These are phyloP conservation scores for Rosa rugosa DNA, from an alignment of 306 rosid species.

Conservation along the genomic window DNA sequence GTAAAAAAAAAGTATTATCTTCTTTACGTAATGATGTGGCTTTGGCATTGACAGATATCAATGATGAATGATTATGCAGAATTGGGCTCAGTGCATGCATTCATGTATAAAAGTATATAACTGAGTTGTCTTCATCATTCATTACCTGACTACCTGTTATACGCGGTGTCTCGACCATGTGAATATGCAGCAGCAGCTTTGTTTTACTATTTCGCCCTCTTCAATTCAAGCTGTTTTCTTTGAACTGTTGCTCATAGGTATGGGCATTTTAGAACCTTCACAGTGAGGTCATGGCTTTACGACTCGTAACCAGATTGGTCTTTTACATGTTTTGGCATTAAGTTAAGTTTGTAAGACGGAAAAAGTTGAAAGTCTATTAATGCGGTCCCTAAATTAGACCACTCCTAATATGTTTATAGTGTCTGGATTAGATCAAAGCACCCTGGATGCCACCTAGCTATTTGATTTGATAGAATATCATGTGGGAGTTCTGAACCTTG, in stretches of 20 bases:
- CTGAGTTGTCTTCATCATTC: not conserved
- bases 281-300: not conserved
- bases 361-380: not conserved
- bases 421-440: not conserved
- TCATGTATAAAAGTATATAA: not conserved
- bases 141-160: not conserved
- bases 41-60: not conserved
- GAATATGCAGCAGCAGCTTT: not conserved
- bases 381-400: not conserved
- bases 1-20: not conserved
- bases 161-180: constrained; percentile 9
- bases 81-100: not conserved
- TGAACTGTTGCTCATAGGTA: not conserved
- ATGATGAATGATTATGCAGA: not conserved
- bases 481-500: not conserved
- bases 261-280: constrained; percentile 7
- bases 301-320: not conserved
- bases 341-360: not conserved
- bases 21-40: not conserved
- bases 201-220: not conserved
- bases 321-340: not conserved
- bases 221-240: not conserved
- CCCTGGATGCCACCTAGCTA: not conserved
- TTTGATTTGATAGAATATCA: not conserved
- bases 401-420: not conserved